These are phyloP conservation scores for Strigomonas culicis DNA, from an alignment of 208 protist species.

Conservation along the genomic window DNA sequence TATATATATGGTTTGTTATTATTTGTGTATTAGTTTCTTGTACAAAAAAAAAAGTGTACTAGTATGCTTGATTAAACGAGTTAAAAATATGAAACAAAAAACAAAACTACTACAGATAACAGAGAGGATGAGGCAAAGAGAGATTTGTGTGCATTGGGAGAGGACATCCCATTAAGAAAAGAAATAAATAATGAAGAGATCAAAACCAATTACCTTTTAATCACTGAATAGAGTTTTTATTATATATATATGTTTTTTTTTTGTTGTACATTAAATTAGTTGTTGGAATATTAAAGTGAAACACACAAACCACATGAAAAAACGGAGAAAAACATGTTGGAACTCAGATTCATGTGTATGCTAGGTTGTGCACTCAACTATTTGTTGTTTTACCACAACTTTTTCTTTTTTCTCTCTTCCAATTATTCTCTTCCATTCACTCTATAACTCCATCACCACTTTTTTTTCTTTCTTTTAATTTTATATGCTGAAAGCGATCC, in stretches of 20 bases:
- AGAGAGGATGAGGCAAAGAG: background rate
- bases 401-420: slow-evolving; percentile 15
- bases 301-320: slow-evolving; percentile 9
- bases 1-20: background rate
- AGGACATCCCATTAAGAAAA: background rate
- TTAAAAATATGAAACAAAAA: background rate
- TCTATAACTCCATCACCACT: background rate
- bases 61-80: background rate
- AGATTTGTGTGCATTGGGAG: background rate
- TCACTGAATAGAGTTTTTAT: background rate
- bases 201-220: background rate
- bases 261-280: slow-evolving; percentile 2
- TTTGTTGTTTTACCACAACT: no score
- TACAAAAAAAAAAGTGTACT: background rate
- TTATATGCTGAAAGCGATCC: background rate
- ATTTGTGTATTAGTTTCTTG: background rate
- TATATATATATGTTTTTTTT: slow-evolving; percentile 2
- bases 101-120: background rate
- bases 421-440: no score
- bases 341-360: background rate
- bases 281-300: no score
- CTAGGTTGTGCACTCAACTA: background rate
- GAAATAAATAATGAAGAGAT: background rate
- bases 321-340: background rate
- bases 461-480: background rate